Base-by-base conservation (phyloP, 352 stramenopile genomes). In the Phytopythium delawarense region DNA sequence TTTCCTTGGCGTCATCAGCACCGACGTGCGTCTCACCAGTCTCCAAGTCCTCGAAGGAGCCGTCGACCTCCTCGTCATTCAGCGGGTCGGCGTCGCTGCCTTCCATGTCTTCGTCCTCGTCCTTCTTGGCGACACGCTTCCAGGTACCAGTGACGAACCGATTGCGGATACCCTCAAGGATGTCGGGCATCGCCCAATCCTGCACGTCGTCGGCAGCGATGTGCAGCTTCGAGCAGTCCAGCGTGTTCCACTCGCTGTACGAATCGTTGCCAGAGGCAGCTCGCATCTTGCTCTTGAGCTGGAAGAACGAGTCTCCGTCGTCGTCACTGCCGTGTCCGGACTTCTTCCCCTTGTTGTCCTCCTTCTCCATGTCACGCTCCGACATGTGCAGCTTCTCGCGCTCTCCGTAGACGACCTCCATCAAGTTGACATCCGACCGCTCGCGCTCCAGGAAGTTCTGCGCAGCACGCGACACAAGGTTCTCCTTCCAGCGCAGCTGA, bases 11-110 rank as follows among this genome's bases (percentile, higher is more conserved):
- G n/a, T 72, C 65, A 28, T 54, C 66, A 23, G 53, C 61, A 13
- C 64, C 76, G 32, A 70, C 69, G 50, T 92, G 76, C 25, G 70
- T 82, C 57, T 98, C 92, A 2, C 94, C 92, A 16, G 91, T 98
- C 78, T 99, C 95, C 39, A 99, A 80, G 61, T 99, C 97, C 75
- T 99, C 96, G 76, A 99, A 99, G 45, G 98, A 97, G 32, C 96
- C 97, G 39, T 96, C 88, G 81, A 98, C 82, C 37, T 87, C 81
- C 1, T 98, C 89, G 57, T 97, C 92, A 34, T 96, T 94, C 51
- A 89, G 55, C 34, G 66, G 78, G 32, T 85, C 79, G 0, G 66
- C 75, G 32, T 78, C 70, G 13, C 64, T 76, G 13, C 64, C 73
- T 18, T 75, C 77, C 25, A 67, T 69, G 3, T 84, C 75, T 28